Evolutionary conservation across 495 filamentous ascomycete genomes (phyloP).

Genomic region (Aspergillus leporis): DNA sequence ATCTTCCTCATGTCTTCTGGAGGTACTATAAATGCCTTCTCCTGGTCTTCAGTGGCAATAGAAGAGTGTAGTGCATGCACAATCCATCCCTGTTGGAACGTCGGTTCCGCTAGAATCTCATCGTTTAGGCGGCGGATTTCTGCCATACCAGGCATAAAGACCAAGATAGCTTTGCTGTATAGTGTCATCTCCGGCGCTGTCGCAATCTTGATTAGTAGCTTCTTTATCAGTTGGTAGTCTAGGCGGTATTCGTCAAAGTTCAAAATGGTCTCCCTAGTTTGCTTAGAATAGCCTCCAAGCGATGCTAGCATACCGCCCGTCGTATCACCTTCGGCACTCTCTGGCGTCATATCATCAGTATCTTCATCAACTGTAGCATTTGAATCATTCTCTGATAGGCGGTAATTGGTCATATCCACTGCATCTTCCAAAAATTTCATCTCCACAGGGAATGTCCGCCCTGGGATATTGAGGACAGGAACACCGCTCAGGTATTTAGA

Average conservation of each 20-base stretch:
- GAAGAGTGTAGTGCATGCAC: constrained; percentile 89
- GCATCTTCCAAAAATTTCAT: constrained; percentile 90
- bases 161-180: constrained; percentile 86
- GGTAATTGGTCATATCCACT: constrained; percentile 75
- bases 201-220: constrained; percentile 71
- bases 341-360: constrained; percentile 47
- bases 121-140: constrained; percentile 90
- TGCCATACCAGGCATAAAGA: constrained; percentile 93
- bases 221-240: constrained; percentile 78
- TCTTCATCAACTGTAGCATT: constrained; percentile 45
- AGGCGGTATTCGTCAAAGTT: constrained; percentile 85
- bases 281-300: constrained; percentile 69
- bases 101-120: constrained; percentile 68
- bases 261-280: constrained; percentile 69
- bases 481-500: constrained; percentile 83
- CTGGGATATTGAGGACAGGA: constrained; percentile 84
- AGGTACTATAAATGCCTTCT: constrained; percentile 83
- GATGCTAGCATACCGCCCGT: constrained; percentile 41
- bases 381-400: constrained; percentile 52
- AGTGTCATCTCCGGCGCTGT: constrained; percentile 58
- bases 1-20: constrained; percentile 83
- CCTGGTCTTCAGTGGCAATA: constrained; percentile 95
- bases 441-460: constrained; percentile 88
- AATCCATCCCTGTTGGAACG: constrained; percentile 71
- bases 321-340: constrained; percentile 38